Evolutionary conservation across 441 rosid genomes (phyloP), one percentile per base, ranked within the genome.

Genomic region (Gossypium aridum): DNA sequence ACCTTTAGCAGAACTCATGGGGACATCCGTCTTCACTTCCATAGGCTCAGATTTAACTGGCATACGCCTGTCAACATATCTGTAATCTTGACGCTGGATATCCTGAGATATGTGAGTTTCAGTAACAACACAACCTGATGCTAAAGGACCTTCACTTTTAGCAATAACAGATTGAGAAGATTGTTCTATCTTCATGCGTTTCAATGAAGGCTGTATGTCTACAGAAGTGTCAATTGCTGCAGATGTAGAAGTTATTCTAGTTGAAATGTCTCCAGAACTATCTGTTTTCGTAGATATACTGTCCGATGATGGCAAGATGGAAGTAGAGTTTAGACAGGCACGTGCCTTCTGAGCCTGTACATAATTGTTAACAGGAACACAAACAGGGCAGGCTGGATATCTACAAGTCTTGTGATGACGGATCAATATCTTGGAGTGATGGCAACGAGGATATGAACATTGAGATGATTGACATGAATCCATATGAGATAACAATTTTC

Each of bases 171-270:
- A 77, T 43, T 84, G 91, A 34, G 90, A 80, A 51, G 89, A 83
- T 72, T 81, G 93, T 78, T 97, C 99, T 77, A 85, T 82, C 85
- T 90, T 97, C 89, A 94, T 84, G 70, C 99, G 98, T 82, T 97
- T 97, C 10, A 88, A 53, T 65, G 99, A 85, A 71, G 98, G 99
- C 51, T 88, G 91, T 77, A 84, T 78, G 75, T 86, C 90, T 84
- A 87, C 92, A 56, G 93, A 85, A 64, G 80, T 64, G 55, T 85
- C 87, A 73, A 81, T 78, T 37, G 87, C 71, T 71, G 88, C 79
- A 81, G 82, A 76, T 80, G 81, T 85, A 34, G 90, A 70, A 62
- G 77, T 71, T 64, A 84, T 68, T 77, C 82, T 85, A 37, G 78
- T 79, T 25, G 94, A 81, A 74, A 75, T 70, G 61, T 89, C 90